These are phyloP conservation scores for Zymoseptoria ardabiliae DNA, from an alignment of 2,329 filamentous ascomycete genomes.

Conservation along the genomic window DNA sequence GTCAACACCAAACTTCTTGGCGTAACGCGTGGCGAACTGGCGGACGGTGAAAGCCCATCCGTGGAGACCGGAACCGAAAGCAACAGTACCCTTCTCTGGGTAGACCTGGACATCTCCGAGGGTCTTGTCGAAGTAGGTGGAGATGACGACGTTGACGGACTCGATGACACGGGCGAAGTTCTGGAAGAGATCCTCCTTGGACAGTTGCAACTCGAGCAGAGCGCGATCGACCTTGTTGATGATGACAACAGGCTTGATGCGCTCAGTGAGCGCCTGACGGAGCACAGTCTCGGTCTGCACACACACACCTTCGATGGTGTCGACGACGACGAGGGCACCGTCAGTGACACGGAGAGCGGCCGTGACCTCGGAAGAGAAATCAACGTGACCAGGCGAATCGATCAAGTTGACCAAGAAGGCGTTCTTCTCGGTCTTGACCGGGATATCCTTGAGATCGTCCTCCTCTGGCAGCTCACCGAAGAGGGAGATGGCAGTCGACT, in stretches of 20 bases:
- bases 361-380: constrained; percentile 99
- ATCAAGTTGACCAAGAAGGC: constrained; percentile 99
- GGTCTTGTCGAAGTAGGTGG: constrained; percentile 94
- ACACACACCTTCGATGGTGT: constrained; percentile 99
- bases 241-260: constrained; percentile 98
- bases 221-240: constrained; percentile 99
- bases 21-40: constrained; percentile 91
- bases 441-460: constrained; percentile 90
- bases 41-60: constrained; percentile 99
- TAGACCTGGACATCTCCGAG: constrained; percentile 98
- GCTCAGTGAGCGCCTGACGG: constrained; percentile 97
- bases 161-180: constrained; percentile 99
- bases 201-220: constrained; percentile 96
- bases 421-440: constrained; percentile 75
- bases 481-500: constrained; percentile 98
- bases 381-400: constrained; percentile 99
- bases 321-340: constrained; percentile 98
- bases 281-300: constrained; percentile 99
- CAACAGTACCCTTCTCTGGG: constrained; percentile 94
- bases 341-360: constrained; percentile 99
- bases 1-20: constrained; percentile 99
- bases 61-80: constrained; percentile 99
- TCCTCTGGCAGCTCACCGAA: constrained; percentile 74
- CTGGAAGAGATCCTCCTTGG: constrained; percentile 99
- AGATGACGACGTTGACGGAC: constrained; percentile 99